Percentiles rank a stretch among this genome's conserved stretches.
Conservation (phyloP, 2,329 filamentous ascomycete species). For the Colletotrichum filicis region DNA sequence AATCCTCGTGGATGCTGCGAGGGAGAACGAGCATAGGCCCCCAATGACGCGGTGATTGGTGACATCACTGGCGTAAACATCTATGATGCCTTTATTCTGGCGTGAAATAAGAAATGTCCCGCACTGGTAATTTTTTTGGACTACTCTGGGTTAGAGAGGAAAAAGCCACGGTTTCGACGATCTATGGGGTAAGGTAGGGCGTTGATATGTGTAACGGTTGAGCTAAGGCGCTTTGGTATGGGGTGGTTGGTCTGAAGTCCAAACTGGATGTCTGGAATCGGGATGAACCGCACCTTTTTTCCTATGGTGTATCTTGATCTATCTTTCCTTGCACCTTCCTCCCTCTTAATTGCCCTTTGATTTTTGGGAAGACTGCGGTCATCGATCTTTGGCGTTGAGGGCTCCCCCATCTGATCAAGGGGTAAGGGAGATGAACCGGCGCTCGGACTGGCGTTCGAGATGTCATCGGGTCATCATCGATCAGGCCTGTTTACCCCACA, state of each 20-base stretch:
- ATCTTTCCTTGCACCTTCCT: background rate
- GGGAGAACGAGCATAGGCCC: background rate
- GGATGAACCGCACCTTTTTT: background rate
- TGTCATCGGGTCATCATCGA: slow-evolving; percentile 11
- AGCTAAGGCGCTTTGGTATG: background rate
- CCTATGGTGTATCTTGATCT: too few relatives aligned
- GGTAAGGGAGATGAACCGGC: background rate
- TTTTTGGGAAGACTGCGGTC: background rate
- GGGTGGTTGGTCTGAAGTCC: background rate
- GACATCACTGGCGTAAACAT: slow-evolving; percentile 22
- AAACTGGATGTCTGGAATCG: background rate
- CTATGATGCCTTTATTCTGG: slow-evolving; percentile 25
- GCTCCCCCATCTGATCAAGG: background rate
- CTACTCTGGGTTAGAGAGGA: background rate
- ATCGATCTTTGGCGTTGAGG: too few relatives aligned
- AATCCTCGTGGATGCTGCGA: background rate
- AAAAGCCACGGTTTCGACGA: background rate
- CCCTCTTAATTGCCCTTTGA: background rate
- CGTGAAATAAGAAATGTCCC: slow-evolving; percentile 16
- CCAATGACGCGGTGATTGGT: slow-evolving; percentile 12
- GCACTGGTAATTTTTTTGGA: background rate
- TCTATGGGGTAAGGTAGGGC: background rate
- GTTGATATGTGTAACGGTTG: background rate
- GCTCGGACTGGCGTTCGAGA: background rate
- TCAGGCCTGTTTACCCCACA: background rate